phyloP scores from a whole-genome alignment of 2,329 filamentous ascomycete species.

The Colletotrichum theobromicola region DNA sequence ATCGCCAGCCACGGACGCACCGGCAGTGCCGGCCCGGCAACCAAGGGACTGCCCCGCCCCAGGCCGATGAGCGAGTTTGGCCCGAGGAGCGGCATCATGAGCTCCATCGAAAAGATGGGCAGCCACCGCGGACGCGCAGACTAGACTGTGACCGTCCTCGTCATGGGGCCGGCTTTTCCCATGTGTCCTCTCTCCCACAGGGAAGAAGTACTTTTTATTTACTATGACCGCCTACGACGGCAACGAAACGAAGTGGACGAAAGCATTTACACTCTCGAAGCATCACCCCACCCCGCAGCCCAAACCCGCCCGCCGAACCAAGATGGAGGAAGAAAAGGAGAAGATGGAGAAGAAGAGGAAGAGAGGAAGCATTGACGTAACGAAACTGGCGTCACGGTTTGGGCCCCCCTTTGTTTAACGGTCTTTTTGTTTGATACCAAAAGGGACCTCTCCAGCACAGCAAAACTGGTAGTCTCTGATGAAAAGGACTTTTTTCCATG shows the following conservation, averaged over 20 bases:
- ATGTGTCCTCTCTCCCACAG: not conserved
- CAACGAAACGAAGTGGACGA: constrained; percentile 20
- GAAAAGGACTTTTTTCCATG: not conserved
- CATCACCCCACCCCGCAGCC: not conserved
- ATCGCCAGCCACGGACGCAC: constrained; percentile 51
- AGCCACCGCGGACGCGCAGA: constrained; percentile 55
- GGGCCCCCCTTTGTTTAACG: constrained; percentile 2
- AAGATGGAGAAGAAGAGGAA: not conserved
- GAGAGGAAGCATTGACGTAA: constrained; percentile 15
- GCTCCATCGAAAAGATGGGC: constrained; percentile 88
- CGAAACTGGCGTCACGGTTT: constrained; percentile 20
- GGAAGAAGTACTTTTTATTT: not conserved
- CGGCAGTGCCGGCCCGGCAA: constrained; percentile 40
- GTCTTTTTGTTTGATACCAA: not conserved
- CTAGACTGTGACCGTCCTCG: not conserved
- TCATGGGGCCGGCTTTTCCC: not conserved
- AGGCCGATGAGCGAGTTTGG: constrained; percentile 54
- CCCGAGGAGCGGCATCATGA: constrained; percentile 76
- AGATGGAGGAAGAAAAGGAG: not conserved
- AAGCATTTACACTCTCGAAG: not conserved
- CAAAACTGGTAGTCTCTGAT: not conserved
- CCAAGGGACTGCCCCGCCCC: constrained; percentile 44
- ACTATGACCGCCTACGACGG: not conserved
- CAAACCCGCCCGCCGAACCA: not conserved
- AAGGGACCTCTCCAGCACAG: not conserved